These are phyloP conservation scores for Ophiostoma himal-ulmi DNA, from an alignment of 2,329 filamentous ascomycete species.

Conservation along the genomic window DNA sequence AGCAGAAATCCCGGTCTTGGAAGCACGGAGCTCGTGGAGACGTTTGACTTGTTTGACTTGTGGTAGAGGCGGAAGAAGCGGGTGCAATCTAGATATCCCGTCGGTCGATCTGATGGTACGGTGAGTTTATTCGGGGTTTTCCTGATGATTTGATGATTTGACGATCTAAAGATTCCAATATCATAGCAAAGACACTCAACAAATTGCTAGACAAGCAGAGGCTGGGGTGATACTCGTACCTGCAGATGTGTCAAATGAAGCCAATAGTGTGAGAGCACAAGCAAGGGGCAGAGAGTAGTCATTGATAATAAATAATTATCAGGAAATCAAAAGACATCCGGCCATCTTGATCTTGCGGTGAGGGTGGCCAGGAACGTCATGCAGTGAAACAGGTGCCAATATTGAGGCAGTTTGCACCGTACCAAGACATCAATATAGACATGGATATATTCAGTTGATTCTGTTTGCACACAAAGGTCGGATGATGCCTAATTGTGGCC, in stretches of 20 bases:
- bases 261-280: not conserved
- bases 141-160: no score
- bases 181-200: not conserved
- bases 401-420: not conserved
- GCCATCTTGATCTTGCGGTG: not conserved
- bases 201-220: not conserved
- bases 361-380: not conserved
- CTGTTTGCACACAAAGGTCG: not conserved
- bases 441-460: no score
- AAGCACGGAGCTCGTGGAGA: not conserved
- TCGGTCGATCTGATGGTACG: not conserved
- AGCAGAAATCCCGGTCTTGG: no score
- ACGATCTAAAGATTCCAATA: not conserved
- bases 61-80: not conserved
- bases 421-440: not conserved
- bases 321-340: not conserved
- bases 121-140: no score
- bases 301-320: not conserved
- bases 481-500: not conserved
- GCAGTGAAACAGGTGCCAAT: constrained; percentile 6
- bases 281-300: not conserved
- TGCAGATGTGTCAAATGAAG: not conserved
- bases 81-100: constrained; percentile 1
- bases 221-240: constrained; percentile 4
- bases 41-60: not conserved